Percentiles rank a stretch among this genome's conserved stretches.
These are phyloP conservation scores for Hirschfeldia incana DNA, from an alignment of 345 rosid genomes.

Conservation along the genomic window DNA sequence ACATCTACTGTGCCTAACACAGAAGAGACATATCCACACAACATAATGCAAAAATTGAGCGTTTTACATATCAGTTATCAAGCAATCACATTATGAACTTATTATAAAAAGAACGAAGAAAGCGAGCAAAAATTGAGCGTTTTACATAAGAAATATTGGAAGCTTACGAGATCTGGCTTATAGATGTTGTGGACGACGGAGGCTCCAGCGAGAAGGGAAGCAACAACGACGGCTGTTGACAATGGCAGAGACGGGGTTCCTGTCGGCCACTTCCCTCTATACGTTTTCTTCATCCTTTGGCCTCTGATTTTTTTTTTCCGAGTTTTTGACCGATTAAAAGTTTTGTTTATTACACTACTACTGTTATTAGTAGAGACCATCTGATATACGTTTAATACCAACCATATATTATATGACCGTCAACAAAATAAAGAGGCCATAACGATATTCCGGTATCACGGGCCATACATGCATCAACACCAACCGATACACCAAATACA, in stretches of 20 bases:
- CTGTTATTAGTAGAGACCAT: too few species aligned
- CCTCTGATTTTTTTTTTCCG: not conserved
- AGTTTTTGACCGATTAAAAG: too few species aligned
- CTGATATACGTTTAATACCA: too few species aligned
- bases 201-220: slow-evolving; percentile 75
- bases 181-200: slow-evolving; percentile 68
- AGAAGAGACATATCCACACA: too few species aligned
- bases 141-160: not conserved
- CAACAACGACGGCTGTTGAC: slow-evolving; percentile 57
- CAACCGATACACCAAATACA: not conserved
- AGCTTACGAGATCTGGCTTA: slow-evolving; percentile 61
- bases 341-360: too few species aligned
- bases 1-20: not conserved
- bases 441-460: slow-evolving; percentile 19
- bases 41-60: too few species aligned
- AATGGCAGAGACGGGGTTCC: slow-evolving; percentile 68
- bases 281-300: slow-evolving; percentile 19
- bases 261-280: slow-evolving; percentile 51
- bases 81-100: not conserved
- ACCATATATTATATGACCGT: too few species aligned
- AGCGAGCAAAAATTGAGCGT: not conserved
- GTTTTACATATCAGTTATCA: too few species aligned
- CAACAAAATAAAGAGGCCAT: slow-evolving; percentile 23
- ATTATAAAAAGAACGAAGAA: not conserved
- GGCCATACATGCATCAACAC: slow-evolving; percentile 26